Base-by-base conservation (phyloP, 1,284 basidiomycete species). In the Puccinia sorghi region DNA sequence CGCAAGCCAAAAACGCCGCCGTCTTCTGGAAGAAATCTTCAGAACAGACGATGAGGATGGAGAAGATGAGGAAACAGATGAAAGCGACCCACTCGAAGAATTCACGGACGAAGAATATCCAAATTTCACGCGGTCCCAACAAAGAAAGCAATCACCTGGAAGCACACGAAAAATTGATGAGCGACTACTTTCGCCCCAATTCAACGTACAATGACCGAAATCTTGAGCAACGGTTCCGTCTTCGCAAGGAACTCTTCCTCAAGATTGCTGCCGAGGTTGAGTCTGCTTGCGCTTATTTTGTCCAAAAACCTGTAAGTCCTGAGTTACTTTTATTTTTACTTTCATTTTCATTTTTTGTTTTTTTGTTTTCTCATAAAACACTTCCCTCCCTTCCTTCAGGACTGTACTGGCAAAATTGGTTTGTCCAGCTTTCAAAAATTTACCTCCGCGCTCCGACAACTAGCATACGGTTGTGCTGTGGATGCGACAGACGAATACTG, bases 401-500 rank as follows among this genome's bases (percentile, higher is more conserved):
- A 59, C 57, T 59, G n/a, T 20, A 59, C 57, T 12, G 57, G 20
- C 7, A 59, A 59, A 20, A 25, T 59, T 5, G 22, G 57, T 9
- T 17, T 59, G 3, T 27, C 25, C 6, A 27, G 57, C 57, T 12
- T 59, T 17, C 57, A 59, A 22, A 59, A 66, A n/a, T 41, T 41
- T 4, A 66, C 39, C 5, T 41, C 27, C 12, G 57, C 57, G 12
- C 6, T 59, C 25, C 22, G 57, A 6, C 22, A 59, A 59, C 57
- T 27, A 27, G 57, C 57, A 6, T 59, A 59, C 32, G 57, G 57
- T 25, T 59, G 22, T 59, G 57, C 57, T 3, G 27, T 59, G 57
- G 57, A 59, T 25, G n/a, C 57, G 9, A 59, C 57, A 25, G 57
- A 59, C 17, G 32, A 59, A 22, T 59, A 59, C 20, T 59, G 57